Percentiles rank a stretch among this genome's conserved stretches.
Conservation (phyloP, 805 yeast genomes). For the Teunomyces barrocoloradensis region DNA sequence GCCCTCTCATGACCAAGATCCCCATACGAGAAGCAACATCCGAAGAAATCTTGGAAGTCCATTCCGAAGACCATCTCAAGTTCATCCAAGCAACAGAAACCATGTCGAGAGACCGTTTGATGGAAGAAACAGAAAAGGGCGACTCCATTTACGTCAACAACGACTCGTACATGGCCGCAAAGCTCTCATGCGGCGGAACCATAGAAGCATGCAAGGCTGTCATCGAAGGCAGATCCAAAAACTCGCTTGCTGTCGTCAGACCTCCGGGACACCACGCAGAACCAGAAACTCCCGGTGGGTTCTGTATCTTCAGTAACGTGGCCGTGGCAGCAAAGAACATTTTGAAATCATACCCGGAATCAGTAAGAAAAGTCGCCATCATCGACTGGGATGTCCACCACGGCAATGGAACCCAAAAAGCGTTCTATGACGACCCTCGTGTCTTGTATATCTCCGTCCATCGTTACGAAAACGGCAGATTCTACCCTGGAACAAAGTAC, state of each 20-base stretch:
- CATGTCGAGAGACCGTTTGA: constrained; percentile 73
- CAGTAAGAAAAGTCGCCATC: constrained; percentile 77
- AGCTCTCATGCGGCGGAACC: constrained; percentile 93
- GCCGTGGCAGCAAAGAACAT: constrained; percentile 94
- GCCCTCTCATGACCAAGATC: constrained; percentile 81
- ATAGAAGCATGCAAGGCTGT: constrained; percentile 96
- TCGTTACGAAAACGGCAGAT: constrained; percentile 86
- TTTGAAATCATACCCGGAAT: constrained; percentile 79
- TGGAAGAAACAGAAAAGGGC: constrained; percentile 83
- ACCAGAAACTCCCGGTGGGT: constrained; percentile 96
- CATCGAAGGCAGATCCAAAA: constrained; percentile 86
- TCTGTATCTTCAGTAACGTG: constrained; percentile 92
- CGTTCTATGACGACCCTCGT: constrained; percentile 83
- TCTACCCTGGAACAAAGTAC: constrained; percentile 89
- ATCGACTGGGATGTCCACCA: constrained; percentile 99
- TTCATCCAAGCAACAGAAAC: constrained; percentile 71
- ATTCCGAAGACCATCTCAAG: constrained; percentile 73
- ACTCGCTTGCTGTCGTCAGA: constrained; percentile 89
- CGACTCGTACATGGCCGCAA: constrained; percentile 84
- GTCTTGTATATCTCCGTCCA: constrained; percentile 90
- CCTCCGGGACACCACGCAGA: constrained; percentile 99
- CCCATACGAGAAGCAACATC: constrained; percentile 87
- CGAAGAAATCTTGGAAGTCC: constrained; percentile 86
- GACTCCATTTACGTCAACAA: constrained; percentile 95
- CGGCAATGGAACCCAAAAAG: constrained; percentile 97